phyloP scores from a whole-genome alignment of 129 eudicot genomes.

The Apium graveolens region DNA sequence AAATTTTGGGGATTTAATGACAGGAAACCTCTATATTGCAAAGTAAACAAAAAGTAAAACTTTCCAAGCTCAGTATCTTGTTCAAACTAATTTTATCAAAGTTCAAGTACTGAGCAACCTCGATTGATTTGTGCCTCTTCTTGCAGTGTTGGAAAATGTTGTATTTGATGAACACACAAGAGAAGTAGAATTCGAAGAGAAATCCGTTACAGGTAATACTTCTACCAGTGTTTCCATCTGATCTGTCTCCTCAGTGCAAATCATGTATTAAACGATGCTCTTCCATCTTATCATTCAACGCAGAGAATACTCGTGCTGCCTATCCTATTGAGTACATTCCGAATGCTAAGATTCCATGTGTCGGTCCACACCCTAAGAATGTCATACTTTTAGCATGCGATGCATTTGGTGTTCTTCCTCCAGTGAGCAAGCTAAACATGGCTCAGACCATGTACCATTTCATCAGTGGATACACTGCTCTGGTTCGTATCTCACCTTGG shows the following conservation, averaged over 20 bases:
- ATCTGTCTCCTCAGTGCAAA: not conserved
- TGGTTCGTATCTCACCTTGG: constrained; percentile 31
- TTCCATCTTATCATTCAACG: not conserved
- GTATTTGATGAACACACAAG: constrained; percentile 86
- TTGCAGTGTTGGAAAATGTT: constrained; percentile 76
- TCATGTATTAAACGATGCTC: not conserved
- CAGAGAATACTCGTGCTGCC: constrained; percentile 96
- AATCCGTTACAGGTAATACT: constrained; percentile 74
- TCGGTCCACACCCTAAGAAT: constrained; percentile 91
- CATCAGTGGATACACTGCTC: constrained; percentile 97
- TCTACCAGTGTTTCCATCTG: not conserved
- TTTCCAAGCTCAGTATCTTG: not conserved
- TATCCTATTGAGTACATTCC: constrained; percentile 95
- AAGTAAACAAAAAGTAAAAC: not conserved
- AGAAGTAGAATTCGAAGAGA: constrained; percentile 70
- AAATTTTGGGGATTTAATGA: not conserved
- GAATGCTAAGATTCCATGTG: constrained; percentile 84
- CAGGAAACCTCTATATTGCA: not conserved
- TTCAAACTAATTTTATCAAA: not conserved
- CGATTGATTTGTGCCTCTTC: not conserved
- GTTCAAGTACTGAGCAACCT: not conserved
- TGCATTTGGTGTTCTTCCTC: constrained; percentile 97
- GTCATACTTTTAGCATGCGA: constrained; percentile 89
- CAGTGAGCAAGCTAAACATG: constrained; percentile 86
- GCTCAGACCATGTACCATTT: constrained; percentile 98